Conservation (phyloP, 176 grass and related monocot genomes). For the Avena sativa region DNA sequence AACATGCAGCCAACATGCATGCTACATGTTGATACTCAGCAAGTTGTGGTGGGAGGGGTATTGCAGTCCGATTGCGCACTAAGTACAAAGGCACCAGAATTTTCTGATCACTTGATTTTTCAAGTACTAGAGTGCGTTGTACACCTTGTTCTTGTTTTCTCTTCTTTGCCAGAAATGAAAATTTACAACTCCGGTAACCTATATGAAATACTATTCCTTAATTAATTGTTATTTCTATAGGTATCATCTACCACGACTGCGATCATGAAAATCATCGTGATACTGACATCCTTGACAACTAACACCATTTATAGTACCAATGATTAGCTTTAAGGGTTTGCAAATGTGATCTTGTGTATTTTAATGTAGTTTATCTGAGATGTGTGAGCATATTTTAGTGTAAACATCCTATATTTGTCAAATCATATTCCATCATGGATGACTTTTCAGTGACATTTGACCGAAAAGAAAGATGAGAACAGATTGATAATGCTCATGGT, state of each 20-base stretch:
- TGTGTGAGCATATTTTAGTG: neutral
- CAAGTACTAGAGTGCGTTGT: neutral
- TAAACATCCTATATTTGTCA: neutral
- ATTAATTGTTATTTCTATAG: neutral
- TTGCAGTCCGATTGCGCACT: conserved; percentile 12
- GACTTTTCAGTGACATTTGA: neutral
- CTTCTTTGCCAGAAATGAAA: neutral
- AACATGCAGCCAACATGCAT: conserved; percentile 22
- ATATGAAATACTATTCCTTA: neutral
- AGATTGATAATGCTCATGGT: neutral
- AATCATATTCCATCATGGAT: neutral
- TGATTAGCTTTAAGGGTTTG: neutral
- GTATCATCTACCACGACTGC: neutral
- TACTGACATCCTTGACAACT: neutral
- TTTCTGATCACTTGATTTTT: neutral
- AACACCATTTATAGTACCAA: conserved; percentile 28
- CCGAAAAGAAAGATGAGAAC: neutral
- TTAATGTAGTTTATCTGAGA: neutral
- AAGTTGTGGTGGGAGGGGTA: too few relatives aligned
- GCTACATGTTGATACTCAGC: neutral
- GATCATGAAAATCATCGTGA: neutral
- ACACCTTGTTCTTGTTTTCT: neutral
- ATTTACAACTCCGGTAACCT: neutral
- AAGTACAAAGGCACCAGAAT: neutral
- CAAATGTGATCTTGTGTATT: neutral